These are phyloP conservation scores for Colletotrichum musicola DNA, from an alignment of 2,329 filamentous ascomycete species.

Conservation along the genomic window DNA sequence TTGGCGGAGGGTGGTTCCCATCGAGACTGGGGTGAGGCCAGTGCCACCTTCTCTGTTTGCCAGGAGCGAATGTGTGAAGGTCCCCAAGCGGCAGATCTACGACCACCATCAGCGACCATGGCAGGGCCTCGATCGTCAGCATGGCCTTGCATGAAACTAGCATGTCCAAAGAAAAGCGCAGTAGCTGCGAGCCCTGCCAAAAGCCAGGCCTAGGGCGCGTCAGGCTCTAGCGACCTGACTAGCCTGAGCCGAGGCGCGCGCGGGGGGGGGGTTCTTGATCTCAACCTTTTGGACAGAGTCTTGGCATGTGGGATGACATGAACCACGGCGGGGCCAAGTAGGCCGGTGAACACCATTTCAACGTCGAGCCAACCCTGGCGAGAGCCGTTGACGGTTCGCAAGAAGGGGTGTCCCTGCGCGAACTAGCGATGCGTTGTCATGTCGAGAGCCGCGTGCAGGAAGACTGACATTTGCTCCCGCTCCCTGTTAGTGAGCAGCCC, in stretches of 20 bases:
- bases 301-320: slow-evolving; percentile 10
- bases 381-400: neutral
- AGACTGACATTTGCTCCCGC: slow-evolving; percentile 44
- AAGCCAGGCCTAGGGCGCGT: neutral
- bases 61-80: neutral
- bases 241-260: neutral
- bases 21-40: neutral
- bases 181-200: neutral
- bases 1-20: neutral
- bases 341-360: slow-evolving; percentile 15
- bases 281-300: slow-evolving; percentile 1
- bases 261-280: neutral
- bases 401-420: slow-evolving; percentile 22
- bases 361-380: neutral
- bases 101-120: slow-evolving; percentile 1
- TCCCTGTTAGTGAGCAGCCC: neutral
- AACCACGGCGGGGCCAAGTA: slow-evolving; percentile 22
- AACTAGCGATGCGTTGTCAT: slow-evolving; percentile 47
- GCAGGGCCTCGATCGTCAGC: neutral
- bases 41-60: neutral
- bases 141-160: slow-evolving; percentile 1
- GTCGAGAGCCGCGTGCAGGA: slow-evolving; percentile 46
- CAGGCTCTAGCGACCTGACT: slow-evolving; percentile 12
- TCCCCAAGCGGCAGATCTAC: slow-evolving; percentile 12
- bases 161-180: neutral